Conservation (phyloP, 108 stramenopile species). For the Aurantiochytrium sp. region DNA sequence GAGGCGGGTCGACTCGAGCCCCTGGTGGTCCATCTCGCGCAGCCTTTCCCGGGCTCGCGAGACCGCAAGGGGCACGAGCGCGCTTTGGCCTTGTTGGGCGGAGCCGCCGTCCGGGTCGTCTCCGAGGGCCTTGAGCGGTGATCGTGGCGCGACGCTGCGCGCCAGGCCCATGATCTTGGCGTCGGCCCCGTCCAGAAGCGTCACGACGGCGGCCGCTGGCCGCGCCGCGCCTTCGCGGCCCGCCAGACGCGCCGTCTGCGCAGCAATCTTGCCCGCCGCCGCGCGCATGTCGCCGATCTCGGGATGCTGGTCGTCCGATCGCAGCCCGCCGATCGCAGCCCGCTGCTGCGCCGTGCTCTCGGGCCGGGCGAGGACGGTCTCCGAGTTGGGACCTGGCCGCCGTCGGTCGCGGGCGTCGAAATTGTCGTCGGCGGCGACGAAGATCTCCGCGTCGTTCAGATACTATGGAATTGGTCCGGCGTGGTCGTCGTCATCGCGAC, state of each 20-base stretch:
- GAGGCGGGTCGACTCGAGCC: neutral
- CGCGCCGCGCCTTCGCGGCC: neutral
- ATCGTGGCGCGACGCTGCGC: neutral
- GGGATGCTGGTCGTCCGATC: too few species aligned
- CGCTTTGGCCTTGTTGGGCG: neutral
- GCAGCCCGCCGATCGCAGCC: too few species aligned
- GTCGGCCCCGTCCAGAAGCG: neutral
- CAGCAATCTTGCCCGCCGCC: neutral
- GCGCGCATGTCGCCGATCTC: neutral
- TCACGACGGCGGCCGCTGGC: neutral
- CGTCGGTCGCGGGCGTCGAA: too few species aligned
- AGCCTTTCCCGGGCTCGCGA: neutral
- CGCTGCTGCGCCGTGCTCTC: too few species aligned
- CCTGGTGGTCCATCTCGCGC: neutral
- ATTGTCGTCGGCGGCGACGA: too few species aligned
- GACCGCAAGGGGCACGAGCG: neutral
- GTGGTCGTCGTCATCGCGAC: too few species aligned
- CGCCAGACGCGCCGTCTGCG: neutral
- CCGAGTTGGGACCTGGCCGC: too few species aligned
- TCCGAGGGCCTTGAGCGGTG: neutral
- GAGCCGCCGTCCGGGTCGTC: neutral
- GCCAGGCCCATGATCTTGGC: neutral
- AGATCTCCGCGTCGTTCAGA: too few species aligned
- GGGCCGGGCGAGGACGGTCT: too few species aligned
- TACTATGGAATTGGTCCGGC: too few species aligned